Percentiles rank a stretch among this genome's conserved stretches.
Conservation (phyloP, 192 early-diverging fungal species). For the Linnemannia schmuckeri region DNA sequence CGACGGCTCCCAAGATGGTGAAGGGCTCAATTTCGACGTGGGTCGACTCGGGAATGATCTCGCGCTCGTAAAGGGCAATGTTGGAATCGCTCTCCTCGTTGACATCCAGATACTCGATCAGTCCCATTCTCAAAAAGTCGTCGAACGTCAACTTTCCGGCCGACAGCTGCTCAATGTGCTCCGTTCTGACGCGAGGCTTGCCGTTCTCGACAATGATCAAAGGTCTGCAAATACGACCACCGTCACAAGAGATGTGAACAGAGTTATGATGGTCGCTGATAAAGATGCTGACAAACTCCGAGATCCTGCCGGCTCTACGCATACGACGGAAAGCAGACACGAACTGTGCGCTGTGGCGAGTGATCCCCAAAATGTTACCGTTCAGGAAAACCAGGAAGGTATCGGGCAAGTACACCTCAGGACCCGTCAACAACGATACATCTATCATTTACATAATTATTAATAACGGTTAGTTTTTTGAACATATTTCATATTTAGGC, state of each 20-base stretch:
- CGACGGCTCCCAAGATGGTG: slow-evolving; percentile 95
- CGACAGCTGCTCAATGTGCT: slow-evolving; percentile 71
- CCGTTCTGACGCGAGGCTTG: slow-evolving; percentile 70
- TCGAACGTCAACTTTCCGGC: slow-evolving; percentile 79
- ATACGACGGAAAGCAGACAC: slow-evolving; percentile 88
- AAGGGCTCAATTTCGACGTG: slow-evolving; percentile 98
- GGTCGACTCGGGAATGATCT: slow-evolving; percentile 88
- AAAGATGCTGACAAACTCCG: slow-evolving; percentile 92
- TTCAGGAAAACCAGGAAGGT: slow-evolving; percentile 94
- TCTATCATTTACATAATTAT: slow-evolving; percentile 59
- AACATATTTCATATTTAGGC: background rate
- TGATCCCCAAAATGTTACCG: slow-evolving; percentile 92
- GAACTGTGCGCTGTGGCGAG: slow-evolving; percentile 85
- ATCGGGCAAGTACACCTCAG: slow-evolving; percentile 83
- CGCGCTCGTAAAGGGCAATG: slow-evolving; percentile 91
- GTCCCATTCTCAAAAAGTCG: slow-evolving; percentile 90
- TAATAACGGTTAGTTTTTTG: too few species aligned
- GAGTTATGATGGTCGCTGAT: slow-evolving; percentile 84
- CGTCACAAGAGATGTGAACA: slow-evolving; percentile 94
- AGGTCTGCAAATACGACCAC: slow-evolving; percentile 96
- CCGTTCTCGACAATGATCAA: slow-evolving; percentile 94
- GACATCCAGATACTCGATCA: slow-evolving; percentile 97
- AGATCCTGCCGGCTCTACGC: slow-evolving; percentile 88
- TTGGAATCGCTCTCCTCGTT: slow-evolving; percentile 98
- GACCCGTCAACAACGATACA: slow-evolving; percentile 87